Conservation (phyloP, 148 eudicot genomes). For the Spergularia bocconei region DNA sequence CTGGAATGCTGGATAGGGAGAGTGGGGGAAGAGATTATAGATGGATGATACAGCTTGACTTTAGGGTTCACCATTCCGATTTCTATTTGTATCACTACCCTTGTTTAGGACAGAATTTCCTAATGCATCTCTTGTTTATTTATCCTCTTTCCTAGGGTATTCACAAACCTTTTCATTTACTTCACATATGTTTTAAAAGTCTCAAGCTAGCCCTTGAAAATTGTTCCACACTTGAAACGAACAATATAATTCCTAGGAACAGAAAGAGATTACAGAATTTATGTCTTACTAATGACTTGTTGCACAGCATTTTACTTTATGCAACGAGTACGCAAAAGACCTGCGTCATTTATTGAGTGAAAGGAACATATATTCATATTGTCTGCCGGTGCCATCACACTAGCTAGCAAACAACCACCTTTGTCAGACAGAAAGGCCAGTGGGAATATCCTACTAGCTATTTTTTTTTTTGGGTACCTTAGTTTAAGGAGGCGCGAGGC, state of each 20-base stretch:
- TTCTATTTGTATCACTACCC: too few species aligned
- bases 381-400: background rate
- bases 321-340: background rate
- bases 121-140: too few species aligned
- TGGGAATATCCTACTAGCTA: background rate
- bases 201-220: background rate
- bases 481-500: too few species aligned
- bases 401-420: background rate
- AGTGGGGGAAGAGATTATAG: too few species aligned
- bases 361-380: background rate
- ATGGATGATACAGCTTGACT: too few species aligned
- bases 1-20: too few species aligned
- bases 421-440: background rate
- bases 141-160: too few species aligned
- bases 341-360: background rate
- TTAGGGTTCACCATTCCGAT: too few species aligned
- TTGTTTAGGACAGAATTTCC: too few species aligned
- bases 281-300: background rate
- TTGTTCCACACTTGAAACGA: background rate
- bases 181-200: too few species aligned
- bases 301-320: background rate
- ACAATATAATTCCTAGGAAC: background rate
- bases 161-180: too few species aligned
- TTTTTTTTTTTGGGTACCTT: too few species aligned
- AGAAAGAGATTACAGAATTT: background rate